These are phyloP conservation scores for Graphilbum ipis-grandicollis DNA, from an alignment of 2,329 filamentous ascomycete species.

Conservation along the genomic window DNA sequence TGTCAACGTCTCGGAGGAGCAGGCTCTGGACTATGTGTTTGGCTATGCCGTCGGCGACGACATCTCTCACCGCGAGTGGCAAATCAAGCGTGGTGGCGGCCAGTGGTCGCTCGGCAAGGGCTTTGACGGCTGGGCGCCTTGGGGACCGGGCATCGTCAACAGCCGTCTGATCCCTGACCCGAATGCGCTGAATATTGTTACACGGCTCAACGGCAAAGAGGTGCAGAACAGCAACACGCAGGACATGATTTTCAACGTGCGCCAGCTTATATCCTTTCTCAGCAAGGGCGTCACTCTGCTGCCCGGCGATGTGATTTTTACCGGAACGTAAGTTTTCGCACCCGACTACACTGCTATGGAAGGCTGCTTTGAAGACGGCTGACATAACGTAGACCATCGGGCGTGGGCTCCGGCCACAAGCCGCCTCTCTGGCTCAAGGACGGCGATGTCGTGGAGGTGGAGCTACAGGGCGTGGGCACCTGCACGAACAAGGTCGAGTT, in stretches of 20 bases:
- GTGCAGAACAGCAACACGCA: constrained; percentile 39
- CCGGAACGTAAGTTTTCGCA: constrained; percentile 33
- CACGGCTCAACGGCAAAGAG: constrained; percentile 39
- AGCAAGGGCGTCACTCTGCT: constrained; percentile 44
- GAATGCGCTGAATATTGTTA: constrained; percentile 36
- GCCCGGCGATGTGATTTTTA: constrained; percentile 49
- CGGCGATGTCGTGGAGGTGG: constrained; percentile 53
- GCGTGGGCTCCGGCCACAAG: constrained; percentile 52
- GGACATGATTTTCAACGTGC: constrained; percentile 48
- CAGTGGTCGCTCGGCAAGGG: constrained; percentile 60
- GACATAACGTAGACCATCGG: constrained; percentile 30
- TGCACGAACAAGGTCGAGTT: constrained; percentile 35
- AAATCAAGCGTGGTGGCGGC: constrained; percentile 46
- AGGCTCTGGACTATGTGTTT: constrained; percentile 54
- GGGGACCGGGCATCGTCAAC: constrained; percentile 53
- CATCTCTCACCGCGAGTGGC: constrained; percentile 66
- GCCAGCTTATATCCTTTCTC: constrained; percentile 39
- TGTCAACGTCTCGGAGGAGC: constrained; percentile 42
- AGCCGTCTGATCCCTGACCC: constrained; percentile 36
- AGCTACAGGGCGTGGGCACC: constrained; percentile 46
- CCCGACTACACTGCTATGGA: too few species aligned
- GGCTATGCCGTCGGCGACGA: constrained; percentile 66
- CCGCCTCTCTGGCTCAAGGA: constrained; percentile 53
- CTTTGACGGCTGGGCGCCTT: constrained; percentile 61
- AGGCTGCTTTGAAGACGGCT: too few species aligned